These are phyloP conservation scores for Hordeum marinum DNA, from an alignment of 176 grass and related monocot genomes.

Conservation along the genomic window DNA sequence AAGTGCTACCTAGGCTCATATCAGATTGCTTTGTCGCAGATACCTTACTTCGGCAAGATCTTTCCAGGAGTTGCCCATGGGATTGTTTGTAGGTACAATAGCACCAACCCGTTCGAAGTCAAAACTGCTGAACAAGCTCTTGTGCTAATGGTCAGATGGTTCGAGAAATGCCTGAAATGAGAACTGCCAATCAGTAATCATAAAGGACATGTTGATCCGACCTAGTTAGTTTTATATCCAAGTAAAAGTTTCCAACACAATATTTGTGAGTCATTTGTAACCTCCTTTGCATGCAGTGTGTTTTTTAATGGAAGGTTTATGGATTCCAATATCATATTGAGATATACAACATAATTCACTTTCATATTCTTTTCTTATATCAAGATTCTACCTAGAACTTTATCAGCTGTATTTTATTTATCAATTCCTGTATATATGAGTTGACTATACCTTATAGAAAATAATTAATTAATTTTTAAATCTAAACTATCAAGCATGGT, in stretches of 20 bases:
- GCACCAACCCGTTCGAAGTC: conserved; percentile 1
- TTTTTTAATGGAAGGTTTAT: no score
- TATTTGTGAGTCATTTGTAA: not conserved
- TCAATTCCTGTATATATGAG: no score
- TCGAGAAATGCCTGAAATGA: conserved; percentile 22
- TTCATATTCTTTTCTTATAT: no score
- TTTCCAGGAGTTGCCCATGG: not conserved
- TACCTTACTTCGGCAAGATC: conserved; percentile 27
- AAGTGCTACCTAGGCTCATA: not conserved
- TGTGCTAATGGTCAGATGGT: conserved; percentile 27
- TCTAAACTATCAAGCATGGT: no score
- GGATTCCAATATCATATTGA: no score
- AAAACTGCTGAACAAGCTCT: conserved; percentile 1
- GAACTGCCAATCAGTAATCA: not conserved
- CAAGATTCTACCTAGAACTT: no score
- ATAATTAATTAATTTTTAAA: no score
- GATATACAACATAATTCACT: no score
- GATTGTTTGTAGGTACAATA: conserved; percentile 22
- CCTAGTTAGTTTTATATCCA: not conserved
- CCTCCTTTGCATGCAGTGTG: not conserved
- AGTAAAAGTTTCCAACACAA: not conserved
- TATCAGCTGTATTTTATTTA: no score
- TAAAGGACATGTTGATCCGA: not conserved
- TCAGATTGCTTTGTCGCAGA: not conserved
- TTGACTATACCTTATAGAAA: no score